phyloP scores from a whole-genome alignment of 352 stramenopile genomes.

The Phytophthora pistaciae region DNA sequence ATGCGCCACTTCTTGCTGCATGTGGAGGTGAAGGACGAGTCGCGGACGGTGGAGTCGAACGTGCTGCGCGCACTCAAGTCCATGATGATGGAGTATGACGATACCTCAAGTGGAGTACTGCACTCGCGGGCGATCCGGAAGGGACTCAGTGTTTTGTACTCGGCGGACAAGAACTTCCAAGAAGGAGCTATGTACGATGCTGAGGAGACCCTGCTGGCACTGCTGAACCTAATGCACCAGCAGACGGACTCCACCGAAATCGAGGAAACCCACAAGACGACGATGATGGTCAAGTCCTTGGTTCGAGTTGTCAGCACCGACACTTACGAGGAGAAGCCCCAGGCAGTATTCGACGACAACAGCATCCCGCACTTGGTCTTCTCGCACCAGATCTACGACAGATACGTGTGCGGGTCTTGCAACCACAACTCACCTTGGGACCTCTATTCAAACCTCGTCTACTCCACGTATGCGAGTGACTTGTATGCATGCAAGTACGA shows the following conservation, averaged over 20 bases:
- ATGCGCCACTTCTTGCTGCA: constrained; percentile 89
- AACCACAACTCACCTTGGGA: constrained; percentile 76
- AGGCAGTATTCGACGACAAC: constrained; percentile 86
- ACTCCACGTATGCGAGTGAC: constrained; percentile 84
- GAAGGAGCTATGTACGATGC: constrained; percentile 91
- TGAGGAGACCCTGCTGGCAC: constrained; percentile 83
- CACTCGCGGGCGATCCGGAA: constrained; percentile 85
- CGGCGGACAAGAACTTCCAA: constrained; percentile 87
- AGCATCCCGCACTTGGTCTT: constrained; percentile 90
- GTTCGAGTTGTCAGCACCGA: constrained; percentile 78
- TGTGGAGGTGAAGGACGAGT: constrained; percentile 88
- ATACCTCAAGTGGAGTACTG: constrained; percentile 79
- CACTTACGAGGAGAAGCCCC: constrained; percentile 63
- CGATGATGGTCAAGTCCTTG: constrained; percentile 75
- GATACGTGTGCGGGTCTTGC: constrained; percentile 75
- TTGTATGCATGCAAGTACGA: constrained; percentile 69
- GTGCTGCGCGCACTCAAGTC: constrained; percentile 79
- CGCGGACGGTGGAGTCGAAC: constrained; percentile 73
- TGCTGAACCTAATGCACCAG: constrained; percentile 90
- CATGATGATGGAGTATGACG: constrained; percentile 89
- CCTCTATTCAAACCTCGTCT: constrained; percentile 87
- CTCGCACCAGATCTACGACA: constrained; percentile 89
- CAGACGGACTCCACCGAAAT: constrained; percentile 81
- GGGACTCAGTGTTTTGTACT: constrained; percentile 85
- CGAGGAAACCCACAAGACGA: constrained; percentile 78